Evolutionary conservation across 345 rosid genomes (phyloP).

Genomic region (Brassica juncea): DNA sequence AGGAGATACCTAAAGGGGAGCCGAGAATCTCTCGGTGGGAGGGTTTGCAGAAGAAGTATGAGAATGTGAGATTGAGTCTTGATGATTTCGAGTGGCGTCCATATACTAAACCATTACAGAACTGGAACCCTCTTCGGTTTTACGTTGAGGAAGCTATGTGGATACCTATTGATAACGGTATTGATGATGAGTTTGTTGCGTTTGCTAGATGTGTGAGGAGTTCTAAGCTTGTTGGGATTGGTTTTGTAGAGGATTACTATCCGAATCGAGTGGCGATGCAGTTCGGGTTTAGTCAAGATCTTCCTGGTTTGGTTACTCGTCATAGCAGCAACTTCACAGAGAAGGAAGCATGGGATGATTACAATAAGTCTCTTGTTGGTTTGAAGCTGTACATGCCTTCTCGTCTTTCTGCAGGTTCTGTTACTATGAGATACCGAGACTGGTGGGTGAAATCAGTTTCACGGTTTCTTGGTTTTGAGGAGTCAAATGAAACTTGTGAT

Average conservation of each 20-base stretch:
- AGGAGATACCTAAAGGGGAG: neutral
- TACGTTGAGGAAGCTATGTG: conserved; percentile 34
- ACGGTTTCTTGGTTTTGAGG: neutral
- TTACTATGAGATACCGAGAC: conserved; percentile 35
- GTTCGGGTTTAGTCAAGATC: conserved; percentile 64
- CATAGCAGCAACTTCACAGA: neutral
- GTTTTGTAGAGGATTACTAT: conserved; percentile 43
- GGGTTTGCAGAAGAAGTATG: neutral
- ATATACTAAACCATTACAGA: neutral
- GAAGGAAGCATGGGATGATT: neutral
- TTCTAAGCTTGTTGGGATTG: conserved; percentile 48
- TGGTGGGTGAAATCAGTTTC: neutral
- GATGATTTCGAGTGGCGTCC: neutral
- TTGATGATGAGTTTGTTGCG: conserved; percentile 19
- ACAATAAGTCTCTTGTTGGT: neutral
- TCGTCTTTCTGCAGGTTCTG: conserved; percentile 22
- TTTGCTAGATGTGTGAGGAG: conserved; percentile 44
- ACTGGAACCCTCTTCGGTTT: neutral
- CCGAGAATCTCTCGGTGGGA: neutral
- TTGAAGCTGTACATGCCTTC: neutral
- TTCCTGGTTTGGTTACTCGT: conserved; percentile 34
- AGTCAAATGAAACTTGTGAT: neutral
- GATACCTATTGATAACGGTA: conserved; percentile 13
- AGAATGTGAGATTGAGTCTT: neutral
- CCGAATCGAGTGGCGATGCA: conserved; percentile 66